Evolutionary conservation across 192 early-diverging fungal species (phyloP).

Genomic region (Coemansia sp.): DNA sequence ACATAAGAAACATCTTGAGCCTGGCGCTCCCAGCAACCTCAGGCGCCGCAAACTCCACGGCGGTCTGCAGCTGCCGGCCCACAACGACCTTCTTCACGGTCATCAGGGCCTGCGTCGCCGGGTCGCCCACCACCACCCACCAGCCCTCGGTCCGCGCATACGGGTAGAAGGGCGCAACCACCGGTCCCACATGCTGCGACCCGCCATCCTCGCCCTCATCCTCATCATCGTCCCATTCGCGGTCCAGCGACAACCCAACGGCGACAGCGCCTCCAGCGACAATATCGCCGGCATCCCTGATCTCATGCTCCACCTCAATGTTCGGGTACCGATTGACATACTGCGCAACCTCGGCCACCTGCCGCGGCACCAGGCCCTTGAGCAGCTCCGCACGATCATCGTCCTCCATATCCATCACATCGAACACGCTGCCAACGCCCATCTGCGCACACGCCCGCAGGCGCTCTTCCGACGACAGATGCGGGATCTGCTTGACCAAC

Average conservation of each 20-base stretch:
- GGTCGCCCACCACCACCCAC: constrained; percentile 95
- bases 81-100: constrained; percentile 86
- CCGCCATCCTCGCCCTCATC: constrained; percentile 56
- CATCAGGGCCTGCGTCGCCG: constrained; percentile 69
- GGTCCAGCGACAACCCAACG: constrained; percentile 71
- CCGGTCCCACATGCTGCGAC: constrained; percentile 67
- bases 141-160: constrained; percentile 86
- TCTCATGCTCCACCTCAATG: constrained; percentile 74
- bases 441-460: constrained; percentile 15
- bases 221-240: constrained; percentile 77
- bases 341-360: constrained; percentile 67
- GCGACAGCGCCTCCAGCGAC: constrained; percentile 63
- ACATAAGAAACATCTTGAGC: constrained; percentile 87
- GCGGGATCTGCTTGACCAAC: constrained; percentile 85
- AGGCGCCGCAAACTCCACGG: constrained; percentile 84
- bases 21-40: constrained; percentile 58
- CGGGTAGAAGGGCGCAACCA: constrained; percentile 92
- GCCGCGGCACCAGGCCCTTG: constrained; percentile 55
- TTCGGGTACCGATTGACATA: constrained; percentile 94
- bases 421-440: constrained; percentile 81
- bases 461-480: constrained; percentile 52
- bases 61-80: constrained; percentile 58
- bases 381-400: constrained; percentile 68
- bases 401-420: constrained; percentile 93
- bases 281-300: constrained; percentile 63